Conservation (phyloP, 192 early-diverging fungal genomes). For the Neocallimastix lanati region DNA sequence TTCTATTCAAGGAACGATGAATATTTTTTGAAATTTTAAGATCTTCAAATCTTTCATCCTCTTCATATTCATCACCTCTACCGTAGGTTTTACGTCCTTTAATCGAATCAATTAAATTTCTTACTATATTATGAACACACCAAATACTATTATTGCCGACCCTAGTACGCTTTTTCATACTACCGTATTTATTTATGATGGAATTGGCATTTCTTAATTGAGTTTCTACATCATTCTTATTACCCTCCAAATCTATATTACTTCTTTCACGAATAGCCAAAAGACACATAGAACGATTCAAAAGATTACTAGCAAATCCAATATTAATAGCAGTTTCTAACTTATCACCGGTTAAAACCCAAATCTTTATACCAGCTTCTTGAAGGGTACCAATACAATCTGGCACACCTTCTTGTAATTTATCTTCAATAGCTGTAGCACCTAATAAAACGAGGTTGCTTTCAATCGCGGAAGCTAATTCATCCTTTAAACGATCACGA, state of each 20-base stretch:
- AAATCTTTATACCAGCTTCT: constrained; percentile 78
- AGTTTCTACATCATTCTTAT: neutral
- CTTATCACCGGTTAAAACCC: constrained; percentile 96
- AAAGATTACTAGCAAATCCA: constrained; percentile 80
- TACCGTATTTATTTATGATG: neutral
- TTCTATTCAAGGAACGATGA: neutral
- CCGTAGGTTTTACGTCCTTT: no score
- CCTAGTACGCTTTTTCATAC: neutral
- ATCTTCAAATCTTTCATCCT: no score
- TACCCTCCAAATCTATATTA: constrained; percentile 7
- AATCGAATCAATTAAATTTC: no score
- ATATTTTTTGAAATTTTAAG: no score
- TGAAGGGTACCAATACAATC: constrained; percentile 72
- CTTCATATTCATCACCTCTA: no score
- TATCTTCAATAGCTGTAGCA: constrained; percentile 96
- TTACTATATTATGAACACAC: constrained; percentile 5
- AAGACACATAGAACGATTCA: constrained; percentile 65
- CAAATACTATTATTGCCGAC: constrained; percentile 9
- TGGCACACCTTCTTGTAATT: constrained; percentile 92
- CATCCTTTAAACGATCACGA: constrained; percentile 66
- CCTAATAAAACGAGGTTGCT: constrained; percentile 60
- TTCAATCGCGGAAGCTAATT: constrained; percentile 62
- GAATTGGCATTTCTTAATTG: constrained; percentile 3
- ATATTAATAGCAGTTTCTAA: constrained; percentile 96
- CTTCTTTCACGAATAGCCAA: constrained; percentile 31